These are phyloP conservation scores for Penicillium odoratum DNA, from an alignment of 495 filamentous ascomycete genomes.

Conservation along the genomic window DNA sequence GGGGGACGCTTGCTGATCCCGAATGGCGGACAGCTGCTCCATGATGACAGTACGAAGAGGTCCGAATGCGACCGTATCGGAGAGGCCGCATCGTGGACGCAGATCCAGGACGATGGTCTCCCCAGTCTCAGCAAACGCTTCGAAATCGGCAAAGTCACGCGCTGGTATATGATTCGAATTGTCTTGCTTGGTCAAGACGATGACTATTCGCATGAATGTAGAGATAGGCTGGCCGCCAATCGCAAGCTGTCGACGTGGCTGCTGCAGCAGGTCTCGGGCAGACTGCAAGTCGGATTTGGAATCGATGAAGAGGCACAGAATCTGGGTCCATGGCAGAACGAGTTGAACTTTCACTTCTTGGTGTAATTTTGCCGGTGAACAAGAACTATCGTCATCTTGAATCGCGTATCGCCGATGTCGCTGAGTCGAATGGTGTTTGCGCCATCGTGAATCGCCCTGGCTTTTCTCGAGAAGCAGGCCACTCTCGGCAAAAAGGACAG, in stretches of 20 bases:
- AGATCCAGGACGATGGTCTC: conserved; percentile 11
- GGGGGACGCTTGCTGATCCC: neutral
- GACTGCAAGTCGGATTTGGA: conserved; percentile 4
- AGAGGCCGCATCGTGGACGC: conserved; percentile 8
- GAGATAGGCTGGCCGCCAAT: conserved; percentile 7
- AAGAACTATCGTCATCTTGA: neutral
- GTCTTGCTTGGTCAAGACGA: conserved; percentile 9
- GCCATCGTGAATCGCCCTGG: neutral
- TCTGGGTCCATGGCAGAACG: conserved; percentile 16
- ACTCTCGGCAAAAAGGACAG: conserved; percentile 17
- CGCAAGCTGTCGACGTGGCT: conserved; percentile 4
- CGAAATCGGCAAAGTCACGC: neutral
- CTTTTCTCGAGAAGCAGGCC: neutral
- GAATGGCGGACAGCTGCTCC: neutral
- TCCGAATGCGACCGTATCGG: conserved; percentile 8
- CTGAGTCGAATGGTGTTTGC: conserved; percentile 7
- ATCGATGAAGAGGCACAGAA: conserved; percentile 19
- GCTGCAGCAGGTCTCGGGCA: conserved; percentile 4
- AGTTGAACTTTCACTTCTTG: conserved; percentile 9
- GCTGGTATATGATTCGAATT: neutral
- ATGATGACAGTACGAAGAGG: conserved; percentile 8
- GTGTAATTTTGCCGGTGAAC: conserved; percentile 8
- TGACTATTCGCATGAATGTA: conserved; percentile 4
- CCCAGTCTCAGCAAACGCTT: neutral
- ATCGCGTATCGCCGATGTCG: conserved; percentile 8